phyloP scores from a whole-genome alignment of 2,329 filamentous ascomycete species.

The Amphichorda felina region DNA sequence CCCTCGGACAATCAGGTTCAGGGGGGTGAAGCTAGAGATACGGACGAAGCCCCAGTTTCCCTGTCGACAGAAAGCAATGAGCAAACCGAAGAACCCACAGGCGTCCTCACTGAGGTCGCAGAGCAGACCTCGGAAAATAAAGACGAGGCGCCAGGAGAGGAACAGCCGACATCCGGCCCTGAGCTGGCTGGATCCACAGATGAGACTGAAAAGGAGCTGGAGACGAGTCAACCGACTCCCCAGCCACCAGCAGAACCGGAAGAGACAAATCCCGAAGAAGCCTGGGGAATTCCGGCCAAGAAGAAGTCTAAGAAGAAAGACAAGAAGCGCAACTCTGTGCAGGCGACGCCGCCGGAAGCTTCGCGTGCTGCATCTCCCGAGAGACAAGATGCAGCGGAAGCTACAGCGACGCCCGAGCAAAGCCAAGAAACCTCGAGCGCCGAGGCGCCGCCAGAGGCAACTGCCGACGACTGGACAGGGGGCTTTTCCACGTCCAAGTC shows the following conservation, averaged over 20 bases:
- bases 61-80: too few species aligned
- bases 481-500: conserved; percentile 7
- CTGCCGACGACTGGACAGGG: conserved; percentile 4
- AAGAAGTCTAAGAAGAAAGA: conserved; percentile 22
- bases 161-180: too few species aligned
- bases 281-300: conserved; percentile 2
- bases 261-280: neutral
- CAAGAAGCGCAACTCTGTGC: conserved; percentile 19
- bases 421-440: neutral
- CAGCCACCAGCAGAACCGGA: neutral
- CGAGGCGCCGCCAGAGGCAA: neutral
- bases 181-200: too few species aligned
- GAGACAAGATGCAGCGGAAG: neutral
- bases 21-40: too few species aligned
- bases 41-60: too few species aligned
- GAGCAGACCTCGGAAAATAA: too few species aligned
- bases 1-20: neutral
- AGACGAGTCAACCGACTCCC: neutral
- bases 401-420: neutral
- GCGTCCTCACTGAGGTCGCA: too few species aligned
- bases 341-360: conserved; percentile 4
- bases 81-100: too few species aligned
- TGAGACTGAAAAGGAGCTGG: too few species aligned
- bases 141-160: too few species aligned
- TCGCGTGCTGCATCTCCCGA: too few species aligned